These are phyloP conservation scores for Aspergillus panamensis DNA, from an alignment of 495 filamentous ascomycete species.

Conservation along the genomic window DNA sequence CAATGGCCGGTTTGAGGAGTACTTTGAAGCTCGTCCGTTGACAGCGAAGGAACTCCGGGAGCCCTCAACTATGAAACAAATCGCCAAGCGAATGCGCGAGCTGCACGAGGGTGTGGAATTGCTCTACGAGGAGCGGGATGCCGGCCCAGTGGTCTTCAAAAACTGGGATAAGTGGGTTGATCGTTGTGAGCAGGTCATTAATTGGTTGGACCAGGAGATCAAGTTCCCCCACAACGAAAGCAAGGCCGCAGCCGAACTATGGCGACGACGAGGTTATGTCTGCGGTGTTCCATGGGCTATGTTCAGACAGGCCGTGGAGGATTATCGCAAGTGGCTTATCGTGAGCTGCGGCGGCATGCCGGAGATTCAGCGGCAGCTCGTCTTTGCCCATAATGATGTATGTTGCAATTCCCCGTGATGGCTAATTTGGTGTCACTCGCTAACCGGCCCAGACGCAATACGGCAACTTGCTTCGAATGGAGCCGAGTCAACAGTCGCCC, in stretches of 20 bases:
- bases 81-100: constrained; percentile 98
- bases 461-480: constrained; percentile 91
- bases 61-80: constrained; percentile 81
- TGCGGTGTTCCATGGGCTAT: constrained; percentile 81
- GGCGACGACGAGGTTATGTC: constrained; percentile 69
- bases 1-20: constrained; percentile 97
- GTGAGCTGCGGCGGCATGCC: constrained; percentile 63
- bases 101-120: constrained; percentile 92
- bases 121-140: constrained; percentile 68
- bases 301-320: constrained; percentile 73
- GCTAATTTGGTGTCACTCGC: constrained; percentile 16
- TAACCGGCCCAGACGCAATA: constrained; percentile 75
- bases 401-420: constrained; percentile 28
- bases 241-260: constrained; percentile 42
- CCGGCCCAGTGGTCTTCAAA: constrained; percentile 76
- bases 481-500: constrained; percentile 79
- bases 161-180: constrained; percentile 97
- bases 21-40: constrained; percentile 75
- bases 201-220: constrained; percentile 70
- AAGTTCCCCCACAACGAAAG: constrained; percentile 38
- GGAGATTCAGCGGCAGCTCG: constrained; percentile 67
- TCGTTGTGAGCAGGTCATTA: constrained; percentile 71
- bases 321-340: constrained; percentile 71
- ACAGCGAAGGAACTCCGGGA: constrained; percentile 72
- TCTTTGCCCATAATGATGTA: constrained; percentile 98